Percentiles rank a stretch among this genome's conserved stretches.
Evolutionary conservation across 768 basidiomycete genomes (phyloP).

Genomic region (Suillus plorans): DNA sequence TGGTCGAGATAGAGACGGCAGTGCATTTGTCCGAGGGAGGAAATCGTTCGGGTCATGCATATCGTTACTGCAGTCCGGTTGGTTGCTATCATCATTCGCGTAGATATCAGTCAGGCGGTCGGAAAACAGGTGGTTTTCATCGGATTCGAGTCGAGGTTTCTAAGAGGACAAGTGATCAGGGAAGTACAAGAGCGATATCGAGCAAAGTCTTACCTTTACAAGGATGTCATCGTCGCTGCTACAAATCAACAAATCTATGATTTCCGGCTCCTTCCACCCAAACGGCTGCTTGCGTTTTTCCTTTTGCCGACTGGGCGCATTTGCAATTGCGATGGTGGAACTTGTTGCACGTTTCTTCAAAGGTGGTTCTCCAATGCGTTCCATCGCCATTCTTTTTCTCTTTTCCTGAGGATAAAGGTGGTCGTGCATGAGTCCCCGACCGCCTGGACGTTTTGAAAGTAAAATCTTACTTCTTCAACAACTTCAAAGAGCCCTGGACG

Average conservation of each 20-base stretch:
- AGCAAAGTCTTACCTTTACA: constrained; percentile 19
- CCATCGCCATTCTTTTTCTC: constrained; percentile 18
- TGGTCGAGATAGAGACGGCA: neutral
- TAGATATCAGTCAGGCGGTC: neutral
- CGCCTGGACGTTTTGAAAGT: constrained; percentile 21
- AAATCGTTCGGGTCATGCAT: neutral
- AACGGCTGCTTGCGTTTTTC: constrained; percentile 23
- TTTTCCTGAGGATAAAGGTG: constrained; percentile 19
- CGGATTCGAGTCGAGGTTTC: constrained; percentile 19
- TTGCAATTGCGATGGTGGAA: constrained; percentile 17
- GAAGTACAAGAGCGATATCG: neutral
- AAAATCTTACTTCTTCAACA: constrained; percentile 24
- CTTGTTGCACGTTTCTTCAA: constrained; percentile 22
- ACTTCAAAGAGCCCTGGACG: neutral
- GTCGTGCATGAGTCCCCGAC: neutral
- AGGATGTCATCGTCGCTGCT: constrained; percentile 29
- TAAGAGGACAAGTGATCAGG: constrained; percentile 8
- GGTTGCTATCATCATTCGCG: neutral
- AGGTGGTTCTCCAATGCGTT: constrained; percentile 9
- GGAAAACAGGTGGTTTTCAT: neutral
- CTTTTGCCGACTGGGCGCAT: constrained; percentile 9
- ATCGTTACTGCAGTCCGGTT: neutral
- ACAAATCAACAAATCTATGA: constrained; percentile 24
- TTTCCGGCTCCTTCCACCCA: constrained; percentile 13
- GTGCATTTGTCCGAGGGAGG: neutral